Evolutionary conservation across 192 early-diverging fungal species (phyloP), one percentile per base, ranked within the genome.

Genomic region (Geranomyces michiganensis): DNA sequence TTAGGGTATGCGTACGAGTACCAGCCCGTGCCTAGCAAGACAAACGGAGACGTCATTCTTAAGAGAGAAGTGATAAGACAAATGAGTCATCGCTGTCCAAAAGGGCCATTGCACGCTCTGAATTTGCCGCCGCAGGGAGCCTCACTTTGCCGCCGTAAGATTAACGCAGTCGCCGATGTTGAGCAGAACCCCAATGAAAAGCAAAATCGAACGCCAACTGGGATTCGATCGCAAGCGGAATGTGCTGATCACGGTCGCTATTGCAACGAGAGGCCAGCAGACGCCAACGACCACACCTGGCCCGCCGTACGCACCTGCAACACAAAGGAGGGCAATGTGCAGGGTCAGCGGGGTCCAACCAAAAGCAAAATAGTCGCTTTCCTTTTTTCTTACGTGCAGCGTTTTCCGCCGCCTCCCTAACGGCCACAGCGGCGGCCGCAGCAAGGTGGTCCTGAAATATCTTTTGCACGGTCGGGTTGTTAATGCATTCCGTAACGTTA

Each of bases 191-290:
- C 21, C 51, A 7, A 27, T 55, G 51, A 55, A 55, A 15, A 55
- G 51, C 26, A 55, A 14, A 8, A 3, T 15, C 4, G 51, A n/a
- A 6, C 51, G 51, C 19, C 19, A 24, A 15, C 26, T 55, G 21
- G 51, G 51, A 6, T 55, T 55, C 21, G 51, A 9, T 55, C 26
- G 19, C 26, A 55, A 55, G 21, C 51, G 19, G 6, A 4, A 55
- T 15, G 51, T 55, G 51, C 51, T 55, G 51, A 55, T 55, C 26
- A n/a, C 51, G 3, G 26, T n/a, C 51, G 51, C 51, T 55, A 55
- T 15, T 14, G 14, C 51, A 55, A 55, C 26, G 51, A 41, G 36
- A 3, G 51, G 51, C 51, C 51, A 55, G 26, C 21, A n/a, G 7
- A 27, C 26, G 21, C 51, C 51, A 15, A 55, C 51, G 7, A 55